Evolutionary conservation across 169 alveolate genomes (phyloP).

Genomic region (Eimeria zaria): DNA sequence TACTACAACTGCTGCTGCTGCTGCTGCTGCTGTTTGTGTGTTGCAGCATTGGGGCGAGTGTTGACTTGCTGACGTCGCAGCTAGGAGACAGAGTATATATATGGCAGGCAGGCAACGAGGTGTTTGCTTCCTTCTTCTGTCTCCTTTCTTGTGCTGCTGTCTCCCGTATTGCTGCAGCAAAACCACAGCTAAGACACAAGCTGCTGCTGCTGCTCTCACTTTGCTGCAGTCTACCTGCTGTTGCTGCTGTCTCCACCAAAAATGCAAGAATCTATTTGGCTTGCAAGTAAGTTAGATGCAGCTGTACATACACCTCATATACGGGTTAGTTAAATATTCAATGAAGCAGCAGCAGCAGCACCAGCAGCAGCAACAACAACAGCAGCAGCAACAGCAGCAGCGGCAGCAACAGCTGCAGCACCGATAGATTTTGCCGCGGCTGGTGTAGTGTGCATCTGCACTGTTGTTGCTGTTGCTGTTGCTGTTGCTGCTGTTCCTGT

Average conservation of each 20-base stretch:
- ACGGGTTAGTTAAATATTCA: no score
- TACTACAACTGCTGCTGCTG: no score
- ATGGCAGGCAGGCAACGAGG: slow-evolving; percentile 34
- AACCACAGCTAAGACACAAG: background rate
- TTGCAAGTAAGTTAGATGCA: no score
- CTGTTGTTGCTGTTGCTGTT: background rate
- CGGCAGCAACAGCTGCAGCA: no score
- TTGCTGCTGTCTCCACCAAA: slow-evolving; percentile 15
- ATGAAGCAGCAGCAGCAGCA: slow-evolving; percentile 10
- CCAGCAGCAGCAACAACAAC: no score
- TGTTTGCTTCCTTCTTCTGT: slow-evolving; percentile 21
- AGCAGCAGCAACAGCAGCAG: no score
- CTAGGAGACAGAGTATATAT: slow-evolving; percentile 12
- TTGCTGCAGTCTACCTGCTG: background rate
- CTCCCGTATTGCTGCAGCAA: slow-evolving; percentile 27
- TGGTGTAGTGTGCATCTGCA: background rate
- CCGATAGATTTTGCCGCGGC: background rate
- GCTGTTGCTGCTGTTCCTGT: no score
- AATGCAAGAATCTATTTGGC: slow-evolving; percentile 10
- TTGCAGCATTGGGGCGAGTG: slow-evolving; percentile 53
- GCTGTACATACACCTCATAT: no score
- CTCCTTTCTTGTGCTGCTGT: slow-evolving; percentile 53
- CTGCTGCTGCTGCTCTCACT: slow-evolving; percentile 51
- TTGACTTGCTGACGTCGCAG: slow-evolving; percentile 35
- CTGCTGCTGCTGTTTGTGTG: no score